Evolutionary conservation across 2,329 filamentous ascomycete genomes (phyloP), one percentile per base, ranked within the genome.

Genomic region (Chrysosporium queenslandicum): DNA sequence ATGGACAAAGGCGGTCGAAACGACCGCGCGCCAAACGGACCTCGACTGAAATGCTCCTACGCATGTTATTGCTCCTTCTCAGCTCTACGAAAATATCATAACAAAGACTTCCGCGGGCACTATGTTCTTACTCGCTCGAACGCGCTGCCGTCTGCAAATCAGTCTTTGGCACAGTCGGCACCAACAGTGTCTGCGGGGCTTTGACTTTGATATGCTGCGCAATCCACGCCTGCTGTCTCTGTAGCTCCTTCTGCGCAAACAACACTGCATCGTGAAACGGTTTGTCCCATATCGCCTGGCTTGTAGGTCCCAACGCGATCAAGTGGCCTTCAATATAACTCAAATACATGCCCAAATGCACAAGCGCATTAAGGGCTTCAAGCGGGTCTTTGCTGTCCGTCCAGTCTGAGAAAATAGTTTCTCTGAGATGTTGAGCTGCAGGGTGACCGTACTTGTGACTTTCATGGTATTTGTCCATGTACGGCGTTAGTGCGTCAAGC

Each of bases 101-200:
- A 16, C 8, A 39, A 18, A 20, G 14, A 18, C 14, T 7, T 2
- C 14, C 34, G 9, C n/a, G 29, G 11, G 6, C 11, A 30, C 29
- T 6, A 18, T 7, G 4, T 18, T 5, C 2, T 46, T 30, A 46
- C 42, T 30, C 42, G 7, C 42, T 30, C 16, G 42, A 46, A 30
- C 30, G 30, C 16, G 42, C 42, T 16, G 14, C n/a, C 3, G 16
- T 18, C 11, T 30, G 25, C 42, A 46, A 30, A 30, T 46, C 42
- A 18, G 42, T 25, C 25, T 46, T 34, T 18, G 42, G 42, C 42
- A 23, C 37, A 55, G 51, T 56, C 57, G 66, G 67, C 12, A 68
- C 65, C n/a, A 69, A 52, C n/a, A 69, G 53, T 7, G 64, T 65
- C 58, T 69, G 67, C 23, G 66, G 64, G 41, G 58, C 59, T 46